Conservation (phyloP, 495 filamentous ascomycete genomes). For the Podospora fimiseda region DNA sequence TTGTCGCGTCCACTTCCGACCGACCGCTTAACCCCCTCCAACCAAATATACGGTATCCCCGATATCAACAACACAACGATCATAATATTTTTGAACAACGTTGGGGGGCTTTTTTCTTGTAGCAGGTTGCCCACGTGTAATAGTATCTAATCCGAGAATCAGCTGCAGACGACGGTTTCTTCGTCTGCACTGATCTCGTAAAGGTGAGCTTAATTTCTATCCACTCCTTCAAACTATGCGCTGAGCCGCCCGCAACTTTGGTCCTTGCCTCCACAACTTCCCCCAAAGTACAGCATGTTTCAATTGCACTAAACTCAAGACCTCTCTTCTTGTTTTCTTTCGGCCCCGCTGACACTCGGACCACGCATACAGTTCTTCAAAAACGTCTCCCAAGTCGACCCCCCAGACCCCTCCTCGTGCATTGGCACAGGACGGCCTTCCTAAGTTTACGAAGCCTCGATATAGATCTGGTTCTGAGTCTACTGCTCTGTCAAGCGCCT, state of each 20-base stretch:
- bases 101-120: neutral
- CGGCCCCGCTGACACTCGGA: constrained; percentile 10
- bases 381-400: constrained; percentile 46
- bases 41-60: neutral
- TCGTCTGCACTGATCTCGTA: constrained; percentile 53
- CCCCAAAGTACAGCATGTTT: neutral
- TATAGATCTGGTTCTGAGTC: constrained; percentile 23
- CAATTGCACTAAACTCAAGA: neutral
- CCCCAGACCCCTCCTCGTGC: constrained; percentile 45
- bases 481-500: constrained; percentile 45
- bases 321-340: too few species aligned
- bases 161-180: constrained; percentile 42
- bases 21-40: constrained; percentile 5
- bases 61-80: neutral
- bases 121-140: constrained; percentile 18
- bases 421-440: constrained; percentile 43
- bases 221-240: neutral
- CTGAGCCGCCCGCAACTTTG: constrained; percentile 5
- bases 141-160: constrained; percentile 15
- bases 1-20: constrained; percentile 27
- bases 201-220: constrained; percentile 33
- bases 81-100: neutral
- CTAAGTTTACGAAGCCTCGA: constrained; percentile 13
- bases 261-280: too few species aligned
- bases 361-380: constrained; percentile 24